A percentile compares a stretch with the other conserved stretches of the same genome.
Evolutionary conservation across 352 stramenopile species (phyloP).

Genomic region (Blastocystis sp.): DNA sequence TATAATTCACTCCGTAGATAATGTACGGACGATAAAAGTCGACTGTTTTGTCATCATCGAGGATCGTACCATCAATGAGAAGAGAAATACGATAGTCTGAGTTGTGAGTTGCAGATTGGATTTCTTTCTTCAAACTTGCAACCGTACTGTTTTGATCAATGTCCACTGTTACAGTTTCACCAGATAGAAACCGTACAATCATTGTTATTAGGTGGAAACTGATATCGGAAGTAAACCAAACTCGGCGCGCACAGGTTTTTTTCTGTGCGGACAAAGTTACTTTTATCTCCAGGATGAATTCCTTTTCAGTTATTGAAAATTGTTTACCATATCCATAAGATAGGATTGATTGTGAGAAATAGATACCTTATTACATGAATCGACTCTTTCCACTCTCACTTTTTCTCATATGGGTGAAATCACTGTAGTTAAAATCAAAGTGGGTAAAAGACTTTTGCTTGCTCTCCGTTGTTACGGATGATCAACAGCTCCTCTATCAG

Average conservation of each 20-base stretch:
- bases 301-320: no score
- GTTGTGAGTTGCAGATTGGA: background rate
- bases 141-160: background rate
- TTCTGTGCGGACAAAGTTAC: background rate
- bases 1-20: background rate
- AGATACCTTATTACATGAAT: no score
- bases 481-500: no score
- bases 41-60: conserved; percentile 22
- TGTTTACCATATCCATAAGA: no score
- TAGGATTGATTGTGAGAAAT: no score
- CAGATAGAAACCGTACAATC: conserved; percentile 54
- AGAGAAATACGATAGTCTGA: background rate
- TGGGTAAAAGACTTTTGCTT: no score
- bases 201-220: background rate
- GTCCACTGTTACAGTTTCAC: background rate
- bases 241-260: background rate
- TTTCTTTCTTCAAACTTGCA: conserved; percentile 23
- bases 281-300: no score
- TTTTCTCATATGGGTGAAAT: no score
- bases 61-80: conserved; percentile 12
- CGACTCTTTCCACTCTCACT: no score
- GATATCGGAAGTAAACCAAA: background rate
- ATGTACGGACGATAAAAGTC: background rate
- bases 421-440: no score
- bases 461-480: no score